Base-by-base conservation (phyloP, 106 monocot species). In the Dioscorea dumetorum region DNA sequence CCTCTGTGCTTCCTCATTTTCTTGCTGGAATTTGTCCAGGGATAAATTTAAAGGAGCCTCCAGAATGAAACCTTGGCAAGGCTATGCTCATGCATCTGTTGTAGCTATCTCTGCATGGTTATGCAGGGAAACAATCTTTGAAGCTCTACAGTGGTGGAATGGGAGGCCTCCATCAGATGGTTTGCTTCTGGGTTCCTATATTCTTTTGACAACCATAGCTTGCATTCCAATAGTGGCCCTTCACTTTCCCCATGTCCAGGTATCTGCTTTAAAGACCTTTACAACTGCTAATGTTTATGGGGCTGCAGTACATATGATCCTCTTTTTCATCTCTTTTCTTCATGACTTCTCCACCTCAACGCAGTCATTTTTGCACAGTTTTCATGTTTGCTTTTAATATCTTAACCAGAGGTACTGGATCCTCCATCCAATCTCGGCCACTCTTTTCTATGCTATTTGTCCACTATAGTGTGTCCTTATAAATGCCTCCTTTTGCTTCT, bases 121-220 rank as follows among this genome's bases (percentile, higher is more conserved):
- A 33, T 99, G 87, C 68, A 60, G 91, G 14, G 97, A 99, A 74
- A 84, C 92, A 60, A 89, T 99, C 20, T 99, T 99, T 73, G 92
- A 99, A 87, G 89, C 84, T 87, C 79, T 99, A 24, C 88, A 90
- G 60, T 99, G 92, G 92, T 86, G 88, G 84, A 86, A 87, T 76
- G 97, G 97, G 65, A 89, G 80, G 65, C 82, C 89, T 62, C 92
- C 92, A 56, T 99, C 92, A 56, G 91, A 99, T 89, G 89, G 97
- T 34, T 60, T 99, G 57, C 80, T 99, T 70, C 66, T 99, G 53
- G 97, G 97, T 12, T 82, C 79, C 13, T 90, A 78, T 67, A 87
- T 94, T 80, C 82, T 94, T 57, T 73, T 94, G 41, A 87, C 86
- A 2, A 92, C 84, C 24, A 61, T 89, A 72, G 91, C 89, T 63